Base-by-base conservation (phyloP, 441 rosid genomes). In the Mallotus japonicus region DNA sequence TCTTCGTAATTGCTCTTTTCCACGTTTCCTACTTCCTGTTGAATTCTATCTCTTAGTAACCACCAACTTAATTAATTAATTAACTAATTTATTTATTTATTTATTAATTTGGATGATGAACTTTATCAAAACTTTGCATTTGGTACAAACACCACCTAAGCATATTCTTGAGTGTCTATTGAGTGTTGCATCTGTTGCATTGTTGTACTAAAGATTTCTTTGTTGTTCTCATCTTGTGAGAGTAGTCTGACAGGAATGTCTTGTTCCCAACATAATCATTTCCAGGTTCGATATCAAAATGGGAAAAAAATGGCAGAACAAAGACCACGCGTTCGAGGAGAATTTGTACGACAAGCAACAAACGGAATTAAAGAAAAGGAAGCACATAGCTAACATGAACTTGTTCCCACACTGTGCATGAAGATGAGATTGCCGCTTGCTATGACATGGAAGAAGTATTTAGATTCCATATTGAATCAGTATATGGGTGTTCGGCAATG, bases 231-330 rank as follows among this genome's bases (percentile, higher is more conserved):
- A 42, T 5, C 46, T 42, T 67, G 51, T n/a, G 32, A 28, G 59
- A 34, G 63, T 46, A 74, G 40, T 37, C 19, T 42, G 42, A 49
- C 66, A 32, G 59, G 51, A 54, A 16, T 32, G 65, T 42, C 28
- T 28, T 57, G 37, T 77, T 22, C 47, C 14, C 6, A 58, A 63
- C 17, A 55, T 20, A 4, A 32, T 59, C 16, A 40, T 47, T 79
- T 75, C 61, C 82, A 87, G 89, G 85, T 87, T 67, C 83, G 89
- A 58, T 87, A 85, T 62, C 86, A 87, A 11, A 85, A 87, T 68
- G 79, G 89, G 65, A 87, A 83, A 83, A 24, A 77, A 71, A 73
- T 85, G 67, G 89, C 91, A 0, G 85, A 85, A 73, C 84, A 87
- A 65, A 76, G 91, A 67, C 89, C 89, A 11, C 80, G 87, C 5